Evolutionary conservation across 1,284 basidiomycete species (phyloP).

Genomic region (Ceraceosorus bombacis): DNA sequence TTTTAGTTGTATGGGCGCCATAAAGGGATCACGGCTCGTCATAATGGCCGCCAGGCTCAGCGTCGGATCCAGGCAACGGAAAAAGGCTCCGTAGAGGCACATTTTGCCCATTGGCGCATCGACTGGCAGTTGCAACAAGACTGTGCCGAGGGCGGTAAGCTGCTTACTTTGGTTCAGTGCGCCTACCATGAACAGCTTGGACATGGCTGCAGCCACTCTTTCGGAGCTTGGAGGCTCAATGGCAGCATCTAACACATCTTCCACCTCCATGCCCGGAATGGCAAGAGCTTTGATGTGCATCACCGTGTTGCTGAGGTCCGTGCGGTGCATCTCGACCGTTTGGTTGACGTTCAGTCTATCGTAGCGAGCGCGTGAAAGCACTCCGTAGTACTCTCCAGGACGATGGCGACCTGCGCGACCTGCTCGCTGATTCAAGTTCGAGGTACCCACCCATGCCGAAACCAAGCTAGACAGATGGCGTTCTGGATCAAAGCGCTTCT

Average conservation of each 20-base stretch:
- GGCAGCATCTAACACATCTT: conserved; percentile 73
- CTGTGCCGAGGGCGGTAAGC: conserved; percentile 77
- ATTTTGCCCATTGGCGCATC: conserved; percentile 84
- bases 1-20: conserved; percentile 60
- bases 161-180: conserved; percentile 72
- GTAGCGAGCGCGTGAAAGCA: conserved; percentile 65
- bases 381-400: conserved; percentile 81
- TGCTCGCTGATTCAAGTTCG: conserved; percentile 87
- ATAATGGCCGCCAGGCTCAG: conserved; percentile 82
- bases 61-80: conserved; percentile 83
- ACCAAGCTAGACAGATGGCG: conserved; percentile 78
- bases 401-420: conserved; percentile 90
- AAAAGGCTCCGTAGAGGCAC: conserved; percentile 83
- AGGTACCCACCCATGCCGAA: conserved; percentile 81
- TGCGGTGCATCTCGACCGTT: conserved; percentile 88
- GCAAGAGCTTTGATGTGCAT: conserved; percentile 94
- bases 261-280: conserved; percentile 76
- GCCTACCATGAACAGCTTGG: conserved; percentile 73
- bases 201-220: conserved; percentile 73
- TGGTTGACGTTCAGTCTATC: conserved; percentile 68
- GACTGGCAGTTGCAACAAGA: conserved; percentile 80
- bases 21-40: conserved; percentile 82
- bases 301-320: conserved; percentile 46
- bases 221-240: conserved; percentile 83
- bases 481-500: conserved; percentile 85